Evolutionary conservation across 345 rosid genomes (phyloP), one percentile per base, ranked within the genome.

Genomic region (Lepidium africanum): DNA sequence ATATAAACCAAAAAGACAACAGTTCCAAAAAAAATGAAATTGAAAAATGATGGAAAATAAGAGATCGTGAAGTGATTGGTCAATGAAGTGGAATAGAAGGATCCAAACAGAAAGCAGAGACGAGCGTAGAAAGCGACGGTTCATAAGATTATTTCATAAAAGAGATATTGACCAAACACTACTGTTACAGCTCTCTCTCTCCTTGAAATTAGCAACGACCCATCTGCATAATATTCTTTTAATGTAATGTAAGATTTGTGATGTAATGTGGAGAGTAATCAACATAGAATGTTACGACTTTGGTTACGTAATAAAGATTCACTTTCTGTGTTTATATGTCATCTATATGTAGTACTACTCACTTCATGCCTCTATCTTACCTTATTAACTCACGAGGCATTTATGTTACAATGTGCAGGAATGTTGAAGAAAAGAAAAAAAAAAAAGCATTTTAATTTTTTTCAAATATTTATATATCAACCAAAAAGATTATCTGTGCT

Each of bases 11-110:
- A 67, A 67, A 60, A 16, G 50, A 67, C 67, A 67, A n/a, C n/a
- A n/a, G n/a, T n/a, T n/a, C n/a, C n/a, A n/a, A n/a, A n/a, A n/a
- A n/a, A n/a, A n/a, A n/a, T n/a, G n/a, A n/a, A n/a, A n/a, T n/a
- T n/a, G 23, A 40, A 21, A 74, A 52, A 11, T 36, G 43, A 6
- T 40, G 62, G 23, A 68, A 32, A 75, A 61, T 9, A 49, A 51
- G 42, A 72, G 71, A 65, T 72, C 57, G 57, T 64, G 63, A 53
- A 53, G 65, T 75, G 78, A 75, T 75, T 69, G 78, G 78, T 75
- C 78, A 75, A 75, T 63, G 78, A 5, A 75, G 61, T 75, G 70
- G 78, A 69, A 75, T 62, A 56, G 70, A 75, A 75, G 78, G 65
- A 69, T 69, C 74, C 70, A 75, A 68, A 68, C 15, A 54, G 69